Evolutionary conservation across 805 yeast species (phyloP), one percentile per base, ranked within the genome.

Genomic region (Starmerella vaccinii): DNA sequence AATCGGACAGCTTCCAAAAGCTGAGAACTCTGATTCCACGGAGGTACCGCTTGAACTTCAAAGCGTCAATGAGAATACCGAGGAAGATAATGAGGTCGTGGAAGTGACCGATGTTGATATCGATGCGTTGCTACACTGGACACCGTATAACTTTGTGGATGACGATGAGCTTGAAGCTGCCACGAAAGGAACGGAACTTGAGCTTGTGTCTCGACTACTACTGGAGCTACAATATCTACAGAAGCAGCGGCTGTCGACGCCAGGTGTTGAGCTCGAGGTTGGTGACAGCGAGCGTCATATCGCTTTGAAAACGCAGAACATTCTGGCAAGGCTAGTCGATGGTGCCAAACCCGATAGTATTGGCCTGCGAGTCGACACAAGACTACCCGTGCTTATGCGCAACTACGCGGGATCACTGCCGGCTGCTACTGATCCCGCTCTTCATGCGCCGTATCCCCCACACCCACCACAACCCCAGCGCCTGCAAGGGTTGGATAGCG

Each of bases 381-480:
- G 63, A 26, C 63, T 89, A 43, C 95, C 95, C 0, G 81, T 84
- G 0, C 72, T 84, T 50, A 79, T 79, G 62, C 76, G 80, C 22
- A 85, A 81, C 57, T 88, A 85, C 61, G 68, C 76, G 33, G 97
- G 97, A 43, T 74, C 82, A 1, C 72, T 89, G 61, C 96, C 96
- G 13, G 52, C 56, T 4, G 57, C 52, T 19, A 42, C 57, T 3
- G 58, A 55, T 33, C 53, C 57, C 5, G 37, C 50, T 8, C 41
- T 47, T 27, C 50, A 43, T 15, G 33, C 41, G 21, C 42, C 47
- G 32, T 39, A 21, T n/a, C 46, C 44, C n/a, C 41, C 27, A 26
- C 44, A 24, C 8, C 47, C 40, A 39, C 47, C 42, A 3, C 46
- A 38, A 27, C 46, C 46, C 9, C 50, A 41, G 38, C 53, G 55